A percentile compares a stretch with the other conserved stretches of the same genome.
phyloP scores from a whole-genome alignment of 192 early-diverging fungal species.

The Linnemannia zychae region DNA sequence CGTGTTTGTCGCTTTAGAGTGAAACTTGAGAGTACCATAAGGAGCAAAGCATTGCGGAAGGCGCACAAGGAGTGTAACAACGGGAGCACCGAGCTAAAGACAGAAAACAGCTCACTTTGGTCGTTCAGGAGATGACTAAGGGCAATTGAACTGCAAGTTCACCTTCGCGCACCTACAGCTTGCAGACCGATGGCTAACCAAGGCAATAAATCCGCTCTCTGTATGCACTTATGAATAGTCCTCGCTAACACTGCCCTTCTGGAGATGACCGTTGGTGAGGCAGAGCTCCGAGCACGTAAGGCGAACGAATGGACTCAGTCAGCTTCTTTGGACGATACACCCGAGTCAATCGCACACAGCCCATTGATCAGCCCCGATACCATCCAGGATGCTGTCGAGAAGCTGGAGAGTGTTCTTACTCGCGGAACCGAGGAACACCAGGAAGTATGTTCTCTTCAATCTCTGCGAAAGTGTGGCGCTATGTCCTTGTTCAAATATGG shows the following conservation, averaged over 20 bases:
- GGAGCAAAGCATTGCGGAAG: background rate
- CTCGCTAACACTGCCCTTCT: constrained; percentile 28
- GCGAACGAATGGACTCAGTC: constrained; percentile 8
- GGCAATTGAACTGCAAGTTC: background rate
- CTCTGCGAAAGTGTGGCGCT: background rate
- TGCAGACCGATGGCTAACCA: constrained; percentile 3
- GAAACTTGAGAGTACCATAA: constrained; percentile 3
- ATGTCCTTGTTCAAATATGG: background rate
- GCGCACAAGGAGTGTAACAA: constrained; percentile 1
- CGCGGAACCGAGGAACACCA: constrained; percentile 28
- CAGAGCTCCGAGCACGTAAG: constrained; percentile 8
- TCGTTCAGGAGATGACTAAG: background rate
- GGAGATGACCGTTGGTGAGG: constrained; percentile 27
- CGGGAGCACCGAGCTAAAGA: background rate
- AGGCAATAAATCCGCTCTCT: background rate
- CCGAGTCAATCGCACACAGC: constrained; percentile 19
- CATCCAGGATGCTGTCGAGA: constrained; percentile 24
- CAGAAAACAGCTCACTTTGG: background rate
- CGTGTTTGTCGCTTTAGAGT: constrained; percentile 21
- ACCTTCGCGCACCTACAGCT: background rate
- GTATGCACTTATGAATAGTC: background rate
- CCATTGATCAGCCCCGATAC: constrained; percentile 13
- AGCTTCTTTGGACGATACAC: constrained; percentile 23
- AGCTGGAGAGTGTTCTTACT: constrained; percentile 21
- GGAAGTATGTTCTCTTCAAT: constrained; percentile 10